Conservation (phyloP, 805 yeast species). For the Candida khao-thaluensis region DNA sequence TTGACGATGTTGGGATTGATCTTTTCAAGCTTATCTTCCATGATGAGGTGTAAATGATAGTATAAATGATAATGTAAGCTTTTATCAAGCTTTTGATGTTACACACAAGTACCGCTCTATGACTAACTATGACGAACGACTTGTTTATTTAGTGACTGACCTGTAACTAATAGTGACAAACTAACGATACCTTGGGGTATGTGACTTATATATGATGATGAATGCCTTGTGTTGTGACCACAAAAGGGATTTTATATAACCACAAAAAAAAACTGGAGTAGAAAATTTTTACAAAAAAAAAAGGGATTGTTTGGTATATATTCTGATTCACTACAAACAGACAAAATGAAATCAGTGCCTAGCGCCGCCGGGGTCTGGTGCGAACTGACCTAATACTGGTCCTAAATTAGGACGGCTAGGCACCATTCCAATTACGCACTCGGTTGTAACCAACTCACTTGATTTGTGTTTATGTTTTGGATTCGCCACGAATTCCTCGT, state of each 20-base stretch:
- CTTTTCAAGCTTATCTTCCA: constrained; percentile 6
- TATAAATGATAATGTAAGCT: too few relatives aligned
- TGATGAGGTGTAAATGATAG: not conserved
- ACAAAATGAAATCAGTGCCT: too few relatives aligned
- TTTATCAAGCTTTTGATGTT: too few relatives aligned
- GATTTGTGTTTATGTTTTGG: constrained; percentile 8
- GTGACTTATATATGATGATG: too few relatives aligned
- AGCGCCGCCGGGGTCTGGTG: too few relatives aligned
- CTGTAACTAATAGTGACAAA: not conserved
- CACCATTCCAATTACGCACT: not conserved
- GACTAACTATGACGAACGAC: not conserved
- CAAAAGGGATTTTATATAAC: constrained; percentile 2
- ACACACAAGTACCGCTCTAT: too few relatives aligned
- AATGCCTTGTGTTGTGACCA: too few relatives aligned
- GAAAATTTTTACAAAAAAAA: constrained; percentile 1
- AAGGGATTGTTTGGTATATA: constrained; percentile 8
- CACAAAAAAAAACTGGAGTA: constrained; percentile 7
- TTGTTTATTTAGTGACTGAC: not conserved
- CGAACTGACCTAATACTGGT: too few relatives aligned
- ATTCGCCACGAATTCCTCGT: constrained; percentile 3
- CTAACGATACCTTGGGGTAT: not conserved
- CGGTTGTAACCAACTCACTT: constrained; percentile 8
- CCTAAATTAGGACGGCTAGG: not conserved
- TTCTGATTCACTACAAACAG: constrained; percentile 7
- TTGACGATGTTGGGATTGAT: constrained; percentile 10